Percentiles rank a stretch among this genome's conserved stretches.
Evolutionary conservation across 306 rosid species (phyloP).

Genomic region (Vachellia collinsii): DNA sequence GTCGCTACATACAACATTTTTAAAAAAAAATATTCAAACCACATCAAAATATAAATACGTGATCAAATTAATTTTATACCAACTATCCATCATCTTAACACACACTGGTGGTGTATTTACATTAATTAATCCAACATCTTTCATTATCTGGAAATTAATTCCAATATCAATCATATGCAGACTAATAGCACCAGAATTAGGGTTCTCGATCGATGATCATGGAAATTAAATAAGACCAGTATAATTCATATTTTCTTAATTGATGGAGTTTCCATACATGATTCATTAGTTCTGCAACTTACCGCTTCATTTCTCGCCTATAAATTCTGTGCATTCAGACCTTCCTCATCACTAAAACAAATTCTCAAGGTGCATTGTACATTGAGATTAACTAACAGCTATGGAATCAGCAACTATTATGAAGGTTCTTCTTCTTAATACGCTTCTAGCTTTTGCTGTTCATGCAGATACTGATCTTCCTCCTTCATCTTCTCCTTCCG

Average conservation of each 20-base stretch:
- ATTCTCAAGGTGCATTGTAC: neutral
- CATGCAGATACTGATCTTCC: conserved; percentile 18
- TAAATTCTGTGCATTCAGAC: neutral
- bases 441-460: conserved; percentile 13
- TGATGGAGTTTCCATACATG: conserved; percentile 6
- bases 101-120: neutral
- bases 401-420: neutral
- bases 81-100: neutral
- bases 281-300: neutral
- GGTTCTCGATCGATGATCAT: neutral
- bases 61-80: too few species aligned
- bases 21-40: neutral
- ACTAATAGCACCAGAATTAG: neutral
- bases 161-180: neutral
- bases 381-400: neutral
- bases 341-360: neutral
- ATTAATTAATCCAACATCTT: neutral
- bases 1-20: neutral
- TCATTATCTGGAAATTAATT: neutral
- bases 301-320: conserved; percentile 6
- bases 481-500: too few species aligned
- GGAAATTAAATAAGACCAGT: neutral
- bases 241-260: neutral
- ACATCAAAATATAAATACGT: neutral
- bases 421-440: conserved; percentile 6